These are phyloP conservation scores for Babesia gibsoni DNA, from an alignment of 169 alveolate species.

Conservation along the genomic window DNA sequence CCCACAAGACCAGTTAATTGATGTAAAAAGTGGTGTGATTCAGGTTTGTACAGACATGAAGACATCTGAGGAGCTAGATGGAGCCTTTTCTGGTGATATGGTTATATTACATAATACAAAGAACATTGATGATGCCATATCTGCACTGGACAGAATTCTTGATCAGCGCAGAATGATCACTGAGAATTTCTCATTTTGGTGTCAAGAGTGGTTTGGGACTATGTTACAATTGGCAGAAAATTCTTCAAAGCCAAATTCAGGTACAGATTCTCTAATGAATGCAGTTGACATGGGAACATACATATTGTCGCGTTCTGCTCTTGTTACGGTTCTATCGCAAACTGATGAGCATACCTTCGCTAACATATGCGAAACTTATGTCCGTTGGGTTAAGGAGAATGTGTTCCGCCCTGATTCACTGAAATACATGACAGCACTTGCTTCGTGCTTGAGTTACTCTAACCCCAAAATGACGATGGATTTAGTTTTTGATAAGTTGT, in stretches of 20 bases:
- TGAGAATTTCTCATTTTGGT: slow-evolving; percentile 29
- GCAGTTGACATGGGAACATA: slow-evolving; percentile 53
- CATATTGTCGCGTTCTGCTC: slow-evolving; percentile 40
- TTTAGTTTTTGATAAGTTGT: slow-evolving; percentile 11
- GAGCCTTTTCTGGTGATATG: slow-evolving; percentile 17
- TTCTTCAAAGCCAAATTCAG: slow-evolving; percentile 19
- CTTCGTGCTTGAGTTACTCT: slow-evolving; percentile 31
- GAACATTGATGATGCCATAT: slow-evolving; percentile 14
- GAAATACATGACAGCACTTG: slow-evolving; percentile 34
- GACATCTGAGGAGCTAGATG: background rate
- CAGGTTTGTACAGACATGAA: background rate
- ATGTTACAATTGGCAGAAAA: slow-evolving; percentile 29
- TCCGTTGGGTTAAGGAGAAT: slow-evolving; percentile 31
- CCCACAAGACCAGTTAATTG: background rate
- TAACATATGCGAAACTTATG: slow-evolving; percentile 14
- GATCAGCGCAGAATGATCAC: slow-evolving; percentile 23
- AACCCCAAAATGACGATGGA: slow-evolving; percentile 19
- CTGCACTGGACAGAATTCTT: slow-evolving; percentile 20
- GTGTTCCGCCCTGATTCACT: slow-evolving; percentile 32
- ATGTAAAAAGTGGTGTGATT: background rate
- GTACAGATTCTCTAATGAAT: slow-evolving; percentile 46
- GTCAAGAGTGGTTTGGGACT: slow-evolving; percentile 48
- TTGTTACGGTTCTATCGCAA: slow-evolving; percentile 37
- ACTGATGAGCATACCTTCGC: slow-evolving; percentile 27
- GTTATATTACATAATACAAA: slow-evolving; percentile 11